Evolutionary conservation across 768 basidiomycete genomes (phyloP).

Genomic region (Amylocystis lapponica): DNA sequence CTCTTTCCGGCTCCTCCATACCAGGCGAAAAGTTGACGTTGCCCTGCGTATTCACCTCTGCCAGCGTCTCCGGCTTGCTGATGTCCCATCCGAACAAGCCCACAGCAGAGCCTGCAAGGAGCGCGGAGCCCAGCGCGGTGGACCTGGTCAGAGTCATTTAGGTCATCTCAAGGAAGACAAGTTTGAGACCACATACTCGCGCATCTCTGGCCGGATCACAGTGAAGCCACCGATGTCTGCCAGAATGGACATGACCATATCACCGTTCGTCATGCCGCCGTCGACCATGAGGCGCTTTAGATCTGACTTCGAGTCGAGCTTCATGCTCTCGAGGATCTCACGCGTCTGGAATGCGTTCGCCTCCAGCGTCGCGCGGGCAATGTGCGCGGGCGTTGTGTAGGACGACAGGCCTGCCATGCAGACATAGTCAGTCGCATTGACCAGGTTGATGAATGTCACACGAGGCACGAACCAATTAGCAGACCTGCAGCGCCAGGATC

Average conservation of each 20-base stretch:
- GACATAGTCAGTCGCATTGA: not conserved
- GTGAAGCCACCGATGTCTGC: conserved; percentile 90
- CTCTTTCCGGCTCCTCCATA: conserved; percentile 45
- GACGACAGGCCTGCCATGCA: conserved; percentile 59
- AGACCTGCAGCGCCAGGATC: conserved; percentile 86
- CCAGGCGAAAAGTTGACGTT: conserved; percentile 62
- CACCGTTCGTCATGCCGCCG: conserved; percentile 97
- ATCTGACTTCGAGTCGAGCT: conserved; percentile 75
- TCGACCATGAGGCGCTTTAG: conserved; percentile 90
- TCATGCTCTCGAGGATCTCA: conserved; percentile 94
- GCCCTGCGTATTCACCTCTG: conserved; percentile 83
- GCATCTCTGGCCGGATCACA: conserved; percentile 91
- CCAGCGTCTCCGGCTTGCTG: conserved; percentile 71
- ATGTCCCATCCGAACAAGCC: conserved; percentile 91
- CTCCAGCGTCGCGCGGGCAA: conserved; percentile 92
- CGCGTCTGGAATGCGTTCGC: conserved; percentile 95
- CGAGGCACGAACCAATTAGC: conserved; percentile 57
- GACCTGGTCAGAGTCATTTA: conserved; percentile 44
- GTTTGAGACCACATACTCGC: conserved; percentile 60
- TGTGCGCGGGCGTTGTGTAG: conserved; percentile 88
- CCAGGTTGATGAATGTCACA: not conserved
- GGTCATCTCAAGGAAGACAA: not conserved
- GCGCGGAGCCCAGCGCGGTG: conserved; percentile 91
- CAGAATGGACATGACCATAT: conserved; percentile 79
- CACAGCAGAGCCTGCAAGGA: conserved; percentile 88